Evolutionary conservation across 805 yeast species (phyloP).

Genomic region (Metschnikowia lochheadii): DNA sequence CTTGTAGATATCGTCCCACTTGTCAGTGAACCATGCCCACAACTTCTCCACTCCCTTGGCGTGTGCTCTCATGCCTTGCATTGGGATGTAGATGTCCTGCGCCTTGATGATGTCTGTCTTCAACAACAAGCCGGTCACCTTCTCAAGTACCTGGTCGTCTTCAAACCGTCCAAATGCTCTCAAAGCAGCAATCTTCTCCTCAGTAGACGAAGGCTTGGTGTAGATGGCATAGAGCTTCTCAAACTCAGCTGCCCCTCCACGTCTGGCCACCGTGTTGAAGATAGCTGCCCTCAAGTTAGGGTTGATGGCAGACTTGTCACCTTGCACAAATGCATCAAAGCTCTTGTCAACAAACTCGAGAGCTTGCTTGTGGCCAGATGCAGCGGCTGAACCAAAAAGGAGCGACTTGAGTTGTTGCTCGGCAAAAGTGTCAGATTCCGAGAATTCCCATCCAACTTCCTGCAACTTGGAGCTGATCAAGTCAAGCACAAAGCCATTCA

Average conservation of each 20-base stretch:
- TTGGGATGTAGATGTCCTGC: slow-evolving; percentile 75
- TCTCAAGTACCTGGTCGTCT: slow-evolving; percentile 47
- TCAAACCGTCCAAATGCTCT: slow-evolving; percentile 63
- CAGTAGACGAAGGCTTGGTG: slow-evolving; percentile 55
- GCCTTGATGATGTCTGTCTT: slow-evolving; percentile 53
- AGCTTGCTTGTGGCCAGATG: slow-evolving; percentile 45
- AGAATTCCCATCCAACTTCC: slow-evolving; percentile 62
- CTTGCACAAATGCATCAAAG: slow-evolving; percentile 53
- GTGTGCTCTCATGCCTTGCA: slow-evolving; percentile 66
- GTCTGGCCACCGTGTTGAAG: slow-evolving; percentile 60
- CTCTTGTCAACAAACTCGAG: slow-evolving; percentile 43
- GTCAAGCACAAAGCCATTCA: slow-evolving; percentile 50
- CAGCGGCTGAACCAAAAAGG: slow-evolving; percentile 58
- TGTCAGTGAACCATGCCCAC: slow-evolving; percentile 67
- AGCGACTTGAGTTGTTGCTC: slow-evolving; percentile 64
- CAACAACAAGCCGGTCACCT: slow-evolving; percentile 53
- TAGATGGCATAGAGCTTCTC: slow-evolving; percentile 59
- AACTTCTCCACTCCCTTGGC: slow-evolving; percentile 61
- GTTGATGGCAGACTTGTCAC: slow-evolving; percentile 66
- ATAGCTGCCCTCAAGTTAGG: slow-evolving; percentile 69
- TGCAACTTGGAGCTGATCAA: slow-evolving; percentile 53
- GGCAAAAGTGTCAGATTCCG: slow-evolving; percentile 51
- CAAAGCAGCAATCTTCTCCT: slow-evolving; percentile 68
- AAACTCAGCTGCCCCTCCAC: slow-evolving; percentile 60
- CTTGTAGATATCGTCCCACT: slow-evolving; percentile 68